These are phyloP conservation scores for Ceratocystiopsis sp. DNA, from an alignment of 2,329 filamentous ascomycete genomes.

Conservation along the genomic window DNA sequence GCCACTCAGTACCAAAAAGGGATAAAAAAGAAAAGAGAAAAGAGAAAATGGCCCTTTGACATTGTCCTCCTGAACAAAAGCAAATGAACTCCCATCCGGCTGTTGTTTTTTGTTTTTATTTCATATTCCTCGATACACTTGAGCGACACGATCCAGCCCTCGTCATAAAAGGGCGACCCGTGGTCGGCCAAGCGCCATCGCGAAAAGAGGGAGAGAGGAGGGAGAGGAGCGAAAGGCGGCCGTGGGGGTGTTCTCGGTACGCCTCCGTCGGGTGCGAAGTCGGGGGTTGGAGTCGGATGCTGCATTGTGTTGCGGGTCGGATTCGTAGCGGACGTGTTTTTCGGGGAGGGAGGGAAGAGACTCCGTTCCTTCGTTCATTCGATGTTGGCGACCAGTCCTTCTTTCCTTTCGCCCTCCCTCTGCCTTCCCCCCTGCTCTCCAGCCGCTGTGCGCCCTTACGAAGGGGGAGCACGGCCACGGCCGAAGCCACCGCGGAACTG, in stretches of 20 bases:
- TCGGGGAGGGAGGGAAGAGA: too few relatives aligned
- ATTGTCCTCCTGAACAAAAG: constrained; percentile 3
- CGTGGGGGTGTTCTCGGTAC: too few relatives aligned
- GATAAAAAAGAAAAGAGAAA: background rate
- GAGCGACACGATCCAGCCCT: too few relatives aligned
- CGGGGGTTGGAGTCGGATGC: background rate
- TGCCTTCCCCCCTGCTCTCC: too few relatives aligned
- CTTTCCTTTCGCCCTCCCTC: too few relatives aligned
- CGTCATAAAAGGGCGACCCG: too few relatives aligned
- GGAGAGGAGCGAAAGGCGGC: too few relatives aligned
- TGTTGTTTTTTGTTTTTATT: constrained; percentile 2
- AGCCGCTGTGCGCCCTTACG: constrained; percentile 25
- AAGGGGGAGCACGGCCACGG: constrained; percentile 65
- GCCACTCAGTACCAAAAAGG: constrained; percentile 1
- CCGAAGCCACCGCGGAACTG: constrained; percentile 85
- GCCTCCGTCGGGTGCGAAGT: background rate
- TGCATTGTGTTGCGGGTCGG: background rate
- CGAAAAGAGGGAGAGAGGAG: too few relatives aligned
- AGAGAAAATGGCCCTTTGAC: constrained; percentile 1
- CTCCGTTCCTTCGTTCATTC: too few relatives aligned
- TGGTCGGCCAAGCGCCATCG: too few relatives aligned
- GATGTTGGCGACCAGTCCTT: too few relatives aligned
- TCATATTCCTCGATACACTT: constrained; percentile 2
- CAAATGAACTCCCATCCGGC: constrained; percentile 5
- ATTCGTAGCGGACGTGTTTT: too few relatives aligned